phyloP scores from a whole-genome alignment of 495 filamentous ascomycete species.

The Trichoderma erinaceum region DNA sequence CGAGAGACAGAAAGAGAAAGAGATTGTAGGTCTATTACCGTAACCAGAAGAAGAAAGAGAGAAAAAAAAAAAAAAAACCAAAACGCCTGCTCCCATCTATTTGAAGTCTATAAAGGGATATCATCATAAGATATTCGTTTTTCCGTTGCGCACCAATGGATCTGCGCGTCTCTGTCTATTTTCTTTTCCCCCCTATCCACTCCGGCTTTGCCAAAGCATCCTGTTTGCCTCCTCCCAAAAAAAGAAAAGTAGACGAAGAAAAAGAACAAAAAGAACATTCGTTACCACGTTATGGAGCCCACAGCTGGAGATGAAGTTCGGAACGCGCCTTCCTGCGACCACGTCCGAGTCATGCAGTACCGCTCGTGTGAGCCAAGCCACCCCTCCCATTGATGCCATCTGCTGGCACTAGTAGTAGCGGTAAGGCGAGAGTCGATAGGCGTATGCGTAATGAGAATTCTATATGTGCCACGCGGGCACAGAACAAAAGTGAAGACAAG shows the following conservation, averaged over 20 bases:
- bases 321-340: not conserved
- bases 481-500: not conserved
- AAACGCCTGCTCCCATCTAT: slow-evolving; percentile 11
- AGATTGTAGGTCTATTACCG: not conserved
- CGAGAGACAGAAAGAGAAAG: not conserved
- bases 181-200: not conserved
- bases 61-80: not conserved
- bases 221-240: not conserved
- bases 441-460: not conserved
- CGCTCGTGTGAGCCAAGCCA: not conserved
- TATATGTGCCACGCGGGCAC: not conserved
- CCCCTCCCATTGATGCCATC: not conserved
- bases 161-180: not conserved
- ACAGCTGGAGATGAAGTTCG: not conserved
- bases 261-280: not conserved
- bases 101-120: slow-evolving; percentile 12
- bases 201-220: not conserved
- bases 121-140: not conserved
- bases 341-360: slow-evolving; percentile 1
- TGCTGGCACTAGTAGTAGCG: not conserved
- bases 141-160: not conserved
- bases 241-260: not conserved
- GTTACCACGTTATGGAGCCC: not conserved
- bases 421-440: not conserved
- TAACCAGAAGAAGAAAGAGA: not conserved